These are phyloP conservation scores for Botrytis pseudocinerea DNA, from an alignment of 2,329 filamentous ascomycete genomes.

Conservation along the genomic window DNA sequence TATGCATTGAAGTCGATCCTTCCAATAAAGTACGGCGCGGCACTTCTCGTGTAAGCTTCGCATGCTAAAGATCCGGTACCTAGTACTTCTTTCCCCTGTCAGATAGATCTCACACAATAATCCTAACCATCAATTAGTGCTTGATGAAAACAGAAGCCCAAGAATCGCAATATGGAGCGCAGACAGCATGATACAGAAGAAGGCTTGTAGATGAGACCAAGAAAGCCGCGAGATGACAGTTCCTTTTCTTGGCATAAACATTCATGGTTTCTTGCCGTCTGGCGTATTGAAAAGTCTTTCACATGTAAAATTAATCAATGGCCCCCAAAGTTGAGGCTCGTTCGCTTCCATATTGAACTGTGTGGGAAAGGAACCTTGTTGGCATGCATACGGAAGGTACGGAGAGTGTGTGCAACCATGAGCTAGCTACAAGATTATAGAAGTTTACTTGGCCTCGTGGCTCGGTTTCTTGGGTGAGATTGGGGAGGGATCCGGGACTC, in stretches of 20 bases:
- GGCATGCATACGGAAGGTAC: background rate
- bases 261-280: background rate
- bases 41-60: constrained; percentile 9
- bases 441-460: background rate
- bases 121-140: background rate
- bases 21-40: background rate
- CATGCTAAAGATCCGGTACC: background rate
- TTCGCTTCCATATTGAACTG: background rate
- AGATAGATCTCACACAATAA: background rate
- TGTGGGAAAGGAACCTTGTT: background rate
- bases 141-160: background rate
- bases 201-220: background rate
- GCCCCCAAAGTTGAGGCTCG: constrained; percentile 10
- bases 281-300: too few relatives aligned
- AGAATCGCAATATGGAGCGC: background rate
- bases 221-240: background rate
- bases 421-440: background rate
- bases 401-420: background rate
- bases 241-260: background rate
- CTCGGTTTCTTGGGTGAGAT: background rate
- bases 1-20: background rate
- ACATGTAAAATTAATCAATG: background rate
- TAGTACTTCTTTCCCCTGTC: background rate
- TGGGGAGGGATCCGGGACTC: background rate
- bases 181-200: background rate